Base-by-base conservation (phyloP, 768 basidiomycete genomes). In the Rossbeevera mucosa region DNA sequence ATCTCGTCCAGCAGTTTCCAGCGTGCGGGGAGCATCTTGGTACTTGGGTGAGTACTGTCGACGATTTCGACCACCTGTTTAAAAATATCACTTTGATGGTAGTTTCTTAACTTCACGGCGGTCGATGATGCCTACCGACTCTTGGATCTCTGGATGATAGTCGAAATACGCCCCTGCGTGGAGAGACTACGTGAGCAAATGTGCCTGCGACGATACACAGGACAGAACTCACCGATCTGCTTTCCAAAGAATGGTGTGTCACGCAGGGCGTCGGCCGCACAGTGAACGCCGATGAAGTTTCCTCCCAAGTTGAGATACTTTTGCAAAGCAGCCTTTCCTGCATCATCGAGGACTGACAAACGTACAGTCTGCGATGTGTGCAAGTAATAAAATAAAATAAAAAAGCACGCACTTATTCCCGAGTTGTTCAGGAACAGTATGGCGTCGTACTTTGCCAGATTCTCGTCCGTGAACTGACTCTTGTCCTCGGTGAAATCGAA, bases 401-500 rank as follows among this genome's bases (percentile, higher is more conserved):
- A 16, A 31, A n/a, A n/a, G 21, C 7, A 64, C 76, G 42, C 52
- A 83, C 87, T 79, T 70, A 86, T 81, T 28, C 85, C 84, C 1
- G 83, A 84, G 24, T 79, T 88, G 44, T 76, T 79, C 50, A 90
- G 66, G 64, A 91, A 90, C 56, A 90, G 58, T 24, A 91, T 55
- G 0, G 78, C 82, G 59, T 90, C 86, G 60, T 81, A 91, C 28
- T 65, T 63, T 12, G 70, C 65, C 29, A 90, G 71, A 45, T 71
- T 77, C 7, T 71, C 67, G 54, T 82, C 77, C 5, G 70, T 85
- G 68, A 90, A 89, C 54, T 68, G 66, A 0, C 59, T 56, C 53
- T 67, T 67, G 53, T 88, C 85, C 62, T 90, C 88, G 2, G 86
- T 83, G 50, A 81, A 74, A 45, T 81, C 80, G 53, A 90, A 86